Base-by-base conservation (phyloP, 768 basidiomycete species). In the Trametes meyenii region DNA sequence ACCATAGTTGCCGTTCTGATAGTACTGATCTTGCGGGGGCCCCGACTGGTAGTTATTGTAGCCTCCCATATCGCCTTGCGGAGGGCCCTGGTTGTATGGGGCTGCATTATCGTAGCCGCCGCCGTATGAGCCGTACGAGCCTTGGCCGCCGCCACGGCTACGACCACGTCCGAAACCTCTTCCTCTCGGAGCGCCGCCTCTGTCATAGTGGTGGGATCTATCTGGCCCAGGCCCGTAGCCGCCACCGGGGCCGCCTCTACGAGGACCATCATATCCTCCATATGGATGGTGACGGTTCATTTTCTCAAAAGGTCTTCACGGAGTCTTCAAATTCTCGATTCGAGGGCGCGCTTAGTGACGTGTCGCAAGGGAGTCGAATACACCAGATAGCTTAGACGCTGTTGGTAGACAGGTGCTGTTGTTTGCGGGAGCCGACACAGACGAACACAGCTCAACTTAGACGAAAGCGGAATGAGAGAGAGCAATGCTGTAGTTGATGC, bases 271-370 rank as follows among this genome's bases (percentile, higher is more conserved):
- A 80, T 85, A 87, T 66, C 81, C 81, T 68, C 84, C 84, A 77
- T 94, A 94, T 24, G 92, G 92, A 83, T 94, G 90, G 77, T 93
- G 92, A 71, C 92, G 90, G 77, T 92, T 91, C 92, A 94, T 94
- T 57, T 65, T 70, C 60, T 73, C 72, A 72, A 71, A 33, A 53
- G 46, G 49, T 23, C 62, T 70, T 62, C 65, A 50, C 36, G 24
- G 62, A 55, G 40, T 60, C 59, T 64, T 63, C 52, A 39, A 57
- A 56, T 52, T 59, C 60, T 50, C 43, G 61, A 49, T 50, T 61
- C 48, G 45, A 57, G 44, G 49, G 61, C 45, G 56, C 60, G 66
- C 66, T 66, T 62, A 69, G 57, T 61, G 69, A 65, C 64, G 65
- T 59, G 64, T 58, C 64, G 46, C 29, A 7, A 43, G 44, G 29